These are phyloP conservation scores for Penicillium thymicola DNA, from an alignment of 2,329 filamentous ascomycete genomes.

Conservation along the genomic window DNA sequence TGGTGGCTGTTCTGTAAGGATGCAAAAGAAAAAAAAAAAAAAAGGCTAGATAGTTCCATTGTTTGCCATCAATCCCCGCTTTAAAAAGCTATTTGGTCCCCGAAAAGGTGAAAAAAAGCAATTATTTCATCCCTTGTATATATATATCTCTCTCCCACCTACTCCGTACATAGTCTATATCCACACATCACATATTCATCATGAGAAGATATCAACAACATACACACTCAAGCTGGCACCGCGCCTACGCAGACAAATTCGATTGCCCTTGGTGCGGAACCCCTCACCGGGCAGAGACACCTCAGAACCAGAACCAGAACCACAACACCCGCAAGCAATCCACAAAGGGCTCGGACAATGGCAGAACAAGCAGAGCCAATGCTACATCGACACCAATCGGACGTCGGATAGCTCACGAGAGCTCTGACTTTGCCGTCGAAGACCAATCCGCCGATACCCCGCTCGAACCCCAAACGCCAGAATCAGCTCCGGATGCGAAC, in stretches of 20 bases:
- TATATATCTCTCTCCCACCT: neutral
- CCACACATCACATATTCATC: neutral
- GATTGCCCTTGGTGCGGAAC: conserved; percentile 8
- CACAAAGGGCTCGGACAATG: neutral
- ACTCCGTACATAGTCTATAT: neutral
- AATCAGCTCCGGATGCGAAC: neutral
- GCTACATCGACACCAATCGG: neutral
- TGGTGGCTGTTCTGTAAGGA: conserved; percentile 5
- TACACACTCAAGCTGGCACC: conserved; percentile 9
- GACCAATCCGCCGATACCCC: neutral
- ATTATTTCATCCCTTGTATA: neutral
- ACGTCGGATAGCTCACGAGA: neutral
- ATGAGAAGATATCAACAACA: conserved; percentile 11
- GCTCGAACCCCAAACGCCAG: neutral
- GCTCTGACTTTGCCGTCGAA: neutral
- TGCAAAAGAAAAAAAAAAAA: neutral
- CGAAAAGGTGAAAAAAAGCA: neutral
- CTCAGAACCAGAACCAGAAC: neutral
- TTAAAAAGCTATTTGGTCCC: conserved; percentile 1
- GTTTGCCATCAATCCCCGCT: conserved; percentile 1
- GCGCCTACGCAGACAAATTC: conserved; percentile 2
- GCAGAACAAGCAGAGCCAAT: neutral
- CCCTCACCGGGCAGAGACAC: neutral
- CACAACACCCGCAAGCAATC: neutral
- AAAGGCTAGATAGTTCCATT: conserved; percentile 1